Base-by-base conservation (phyloP, 768 basidiomycete species). In the Macrolepiota fuliginosa region DNA sequence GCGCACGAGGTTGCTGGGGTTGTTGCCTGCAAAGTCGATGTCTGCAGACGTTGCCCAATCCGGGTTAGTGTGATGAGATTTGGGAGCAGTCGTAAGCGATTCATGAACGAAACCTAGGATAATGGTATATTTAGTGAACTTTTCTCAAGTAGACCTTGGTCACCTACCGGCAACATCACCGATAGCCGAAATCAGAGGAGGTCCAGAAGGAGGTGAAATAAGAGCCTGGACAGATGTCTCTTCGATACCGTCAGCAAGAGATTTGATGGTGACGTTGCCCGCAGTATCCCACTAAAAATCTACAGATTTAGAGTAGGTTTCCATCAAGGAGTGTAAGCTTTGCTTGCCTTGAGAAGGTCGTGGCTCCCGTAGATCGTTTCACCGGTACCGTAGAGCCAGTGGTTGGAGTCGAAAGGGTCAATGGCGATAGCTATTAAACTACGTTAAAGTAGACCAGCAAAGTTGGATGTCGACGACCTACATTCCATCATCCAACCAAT, bases 401-500 rank as follows among this genome's bases (percentile, higher is more conserved):
- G 86, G 67, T 88, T 81, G 1, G 83, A 85, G 68, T 89, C 83
- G 66, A 88, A 85, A 0, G 87, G 87, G 69, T 89, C 81, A 51
- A 88, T 88, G 22, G 72, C 76, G 50, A 87, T 70, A 27, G 79
- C 80, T 83, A 61, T 19, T 39, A 47, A 19, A 49, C 36, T 49
- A 47, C 40, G 11, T 13, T 40, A n/a, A 39, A 60, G 24, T 45
- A 19, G 24, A 25, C 15, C 24, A 11, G 36, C 24, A 29, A 4
- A 45, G 22, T 35, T 45, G 25, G 49, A 36, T 39, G 47, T 7
- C 7, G 13, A 12, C 11, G 15, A 62, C 71, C 51, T 61, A 75
- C 84, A 72, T 76, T 89, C 86, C 81, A 89, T 88, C 87, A 87
- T 87, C 86, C 86, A 88, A 10, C 87, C 86, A 51, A 87, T 81